Percentiles rank a stretch among this genome's conserved stretches.
These are phyloP conservation scores for Phytophthora ohioensis DNA, from an alignment of 352 stramenopile genomes.

Conservation along the genomic window DNA sequence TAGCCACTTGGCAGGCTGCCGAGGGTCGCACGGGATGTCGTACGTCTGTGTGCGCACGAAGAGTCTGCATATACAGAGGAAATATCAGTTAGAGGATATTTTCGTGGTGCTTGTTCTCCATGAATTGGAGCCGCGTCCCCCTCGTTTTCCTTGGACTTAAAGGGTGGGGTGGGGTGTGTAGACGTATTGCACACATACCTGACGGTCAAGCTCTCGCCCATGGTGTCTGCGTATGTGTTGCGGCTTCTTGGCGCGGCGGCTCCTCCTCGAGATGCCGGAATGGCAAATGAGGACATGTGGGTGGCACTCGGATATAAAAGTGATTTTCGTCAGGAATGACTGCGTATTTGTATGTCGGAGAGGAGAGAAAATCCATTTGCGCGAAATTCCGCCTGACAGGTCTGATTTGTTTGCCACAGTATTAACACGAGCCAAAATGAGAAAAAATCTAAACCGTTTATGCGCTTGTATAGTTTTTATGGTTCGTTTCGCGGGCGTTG, in stretches of 20 bases:
- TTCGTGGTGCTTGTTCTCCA: background rate
- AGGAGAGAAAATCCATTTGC: constrained; percentile 27
- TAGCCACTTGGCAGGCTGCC: constrained; percentile 76
- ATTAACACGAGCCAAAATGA: background rate
- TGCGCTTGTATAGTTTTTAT: background rate
- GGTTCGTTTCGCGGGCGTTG: constrained; percentile 6
- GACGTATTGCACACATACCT: constrained; percentile 42
- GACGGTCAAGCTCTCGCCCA: constrained; percentile 61
- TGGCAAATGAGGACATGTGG: constrained; percentile 20
- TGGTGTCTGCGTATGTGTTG: constrained; percentile 8
- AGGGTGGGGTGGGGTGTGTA: background rate
- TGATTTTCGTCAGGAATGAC: constrained; percentile 29
- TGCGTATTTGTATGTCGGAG: constrained; percentile 23
- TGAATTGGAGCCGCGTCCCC: constrained; percentile 1
- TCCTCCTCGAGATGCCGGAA: background rate
- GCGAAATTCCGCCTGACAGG: constrained; percentile 12
- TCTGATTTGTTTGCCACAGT: constrained; percentile 31
- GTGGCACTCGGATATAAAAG: constrained; percentile 22
- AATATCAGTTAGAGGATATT: background rate
- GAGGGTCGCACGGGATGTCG: constrained; percentile 84
- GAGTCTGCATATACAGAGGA: constrained; percentile 43
- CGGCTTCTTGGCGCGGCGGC: background rate
- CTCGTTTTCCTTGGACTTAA: background rate
- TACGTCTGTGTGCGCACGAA: constrained; percentile 87
- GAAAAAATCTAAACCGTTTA: constrained; percentile 5